Evolutionary conservation across 2,329 filamentous ascomycete species (phyloP).

Genomic region (Pseudogymnoascus verrucosus): DNA sequence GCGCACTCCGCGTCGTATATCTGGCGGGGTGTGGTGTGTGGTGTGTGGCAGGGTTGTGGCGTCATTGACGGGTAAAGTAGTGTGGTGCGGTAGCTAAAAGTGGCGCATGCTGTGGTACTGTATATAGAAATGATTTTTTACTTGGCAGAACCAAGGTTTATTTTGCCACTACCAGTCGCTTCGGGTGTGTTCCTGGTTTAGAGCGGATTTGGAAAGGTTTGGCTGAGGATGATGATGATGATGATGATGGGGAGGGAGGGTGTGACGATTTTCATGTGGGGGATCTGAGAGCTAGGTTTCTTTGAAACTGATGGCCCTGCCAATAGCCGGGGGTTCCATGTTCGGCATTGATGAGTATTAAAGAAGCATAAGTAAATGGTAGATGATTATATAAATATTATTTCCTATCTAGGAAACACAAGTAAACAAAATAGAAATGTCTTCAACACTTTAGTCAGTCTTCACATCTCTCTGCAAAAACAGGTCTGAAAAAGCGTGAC

Average conservation of each 20-base stretch:
- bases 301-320: background rate
- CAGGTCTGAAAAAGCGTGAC: constrained; percentile 48
- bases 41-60: background rate
- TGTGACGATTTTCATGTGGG: too few species aligned
- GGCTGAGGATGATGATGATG: background rate
- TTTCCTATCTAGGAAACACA: background rate
- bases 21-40: too few species aligned
- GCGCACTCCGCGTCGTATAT: background rate
- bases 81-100: too few species aligned
- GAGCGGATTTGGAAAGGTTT: background rate
- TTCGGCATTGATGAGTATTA: background rate
- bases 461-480: constrained; percentile 39
- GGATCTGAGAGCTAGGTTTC: too few species aligned
- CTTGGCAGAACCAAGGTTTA: constrained; percentile 1
- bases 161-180: background rate
- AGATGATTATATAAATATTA: too few species aligned
- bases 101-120: too few species aligned
- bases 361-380: too few species aligned
- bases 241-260: too few species aligned
- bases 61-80: background rate
- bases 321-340: background rate
- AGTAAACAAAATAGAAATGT: constrained; percentile 29
- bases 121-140: background rate
- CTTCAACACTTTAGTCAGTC: constrained; percentile 49
- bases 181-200: background rate